Evolutionary conservation across 768 basidiomycete genomes (phyloP).

Genomic region (Phylloporus sp.): DNA sequence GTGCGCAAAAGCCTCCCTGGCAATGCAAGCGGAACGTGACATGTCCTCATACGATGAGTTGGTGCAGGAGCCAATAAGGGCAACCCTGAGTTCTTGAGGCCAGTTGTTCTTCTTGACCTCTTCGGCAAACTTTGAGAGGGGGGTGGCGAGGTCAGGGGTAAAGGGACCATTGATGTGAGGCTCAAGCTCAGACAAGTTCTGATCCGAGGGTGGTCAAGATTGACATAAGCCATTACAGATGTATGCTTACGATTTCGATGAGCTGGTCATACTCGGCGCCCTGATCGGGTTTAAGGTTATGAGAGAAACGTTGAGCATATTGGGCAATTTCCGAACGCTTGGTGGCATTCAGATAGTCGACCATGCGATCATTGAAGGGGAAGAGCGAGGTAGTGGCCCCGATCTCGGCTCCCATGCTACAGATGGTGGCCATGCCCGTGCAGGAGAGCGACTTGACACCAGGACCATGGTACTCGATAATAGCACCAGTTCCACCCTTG

Average conservation of each 20-base stretch:
- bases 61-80: constrained; percentile 98
- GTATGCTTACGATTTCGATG: constrained; percentile 76
- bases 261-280: constrained; percentile 89
- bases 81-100: constrained; percentile 96
- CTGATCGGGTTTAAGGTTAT: constrained; percentile 88
- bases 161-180: constrained; percentile 99
- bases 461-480: constrained; percentile 94
- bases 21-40: constrained; percentile 95
- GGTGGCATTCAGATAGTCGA: constrained; percentile 90
- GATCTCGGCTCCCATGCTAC: constrained; percentile 99
- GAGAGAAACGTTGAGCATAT: constrained; percentile 84
- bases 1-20: constrained; percentile 80
- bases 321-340: constrained; percentile 82
- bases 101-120: constrained; percentile 94
- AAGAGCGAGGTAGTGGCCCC: constrained; percentile 98
- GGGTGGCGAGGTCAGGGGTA: constrained; percentile 99
- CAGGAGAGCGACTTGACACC: constrained; percentile 95
- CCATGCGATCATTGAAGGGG: constrained; percentile 98
- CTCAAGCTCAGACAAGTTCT: constrained; percentile 96
- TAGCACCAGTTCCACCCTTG: constrained; percentile 98
- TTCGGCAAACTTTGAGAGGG: constrained; percentile 90
- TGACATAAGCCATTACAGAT: not conserved
- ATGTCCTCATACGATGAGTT: constrained; percentile 99
- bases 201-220: not conserved
- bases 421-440: constrained; percentile 99